Base-by-base conservation (phyloP, 2,329 filamentous ascomycete species). In the Alternaria panax region DNA sequence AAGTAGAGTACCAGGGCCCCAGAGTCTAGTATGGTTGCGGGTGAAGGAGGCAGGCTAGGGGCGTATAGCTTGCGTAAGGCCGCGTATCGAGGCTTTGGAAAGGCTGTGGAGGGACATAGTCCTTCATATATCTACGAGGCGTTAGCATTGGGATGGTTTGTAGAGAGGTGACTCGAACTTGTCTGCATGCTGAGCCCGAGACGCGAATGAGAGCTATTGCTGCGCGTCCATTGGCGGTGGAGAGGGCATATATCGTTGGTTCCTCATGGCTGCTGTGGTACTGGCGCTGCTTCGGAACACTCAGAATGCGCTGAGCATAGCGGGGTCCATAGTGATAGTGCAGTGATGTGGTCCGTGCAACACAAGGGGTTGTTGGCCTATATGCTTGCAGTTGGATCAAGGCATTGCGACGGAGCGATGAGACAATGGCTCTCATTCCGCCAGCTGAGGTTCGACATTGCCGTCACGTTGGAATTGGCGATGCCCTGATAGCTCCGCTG, bases 191-290 rank as follows among this genome's bases (percentile, higher is more conserved):
- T 27, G 91, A 85, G 0, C 95, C 95, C 5, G 95, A 97, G 25
- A 97, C 84, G 14, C 95, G 88, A 52, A 98, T 88, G 34, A 98
- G 89, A 2, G 94, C 94, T 75, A 99, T 97, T 1, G 93, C 95
- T 42, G 92, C 93, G 74, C 88, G 88, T 1, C 94, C 95, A 11
- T 90, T 83, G 0, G 92, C 92, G 0, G 93, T 96, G 0, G 94
- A 97, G 1, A 98, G 81, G 0, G 95, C 95, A 77, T 96, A 98
- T 53, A 99, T 96, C 1, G 94, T 98, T 16, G 72, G 70, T 12
- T 76, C 75, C 8, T 70, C 59, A 18, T 60, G 30, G 12, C 25
- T 25, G 16, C 54, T 27, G 54, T 75, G 68, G 51, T 66, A 62
- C 3, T 43, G 34, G 27, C 67, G 67, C 25, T 24, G 42, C 30